A percentile compares a stretch with the other conserved stretches of the same genome.
Evolutionary conservation across 1,139 yeast genomes (phyloP).

Genomic region (Pichia sp.): DNA sequence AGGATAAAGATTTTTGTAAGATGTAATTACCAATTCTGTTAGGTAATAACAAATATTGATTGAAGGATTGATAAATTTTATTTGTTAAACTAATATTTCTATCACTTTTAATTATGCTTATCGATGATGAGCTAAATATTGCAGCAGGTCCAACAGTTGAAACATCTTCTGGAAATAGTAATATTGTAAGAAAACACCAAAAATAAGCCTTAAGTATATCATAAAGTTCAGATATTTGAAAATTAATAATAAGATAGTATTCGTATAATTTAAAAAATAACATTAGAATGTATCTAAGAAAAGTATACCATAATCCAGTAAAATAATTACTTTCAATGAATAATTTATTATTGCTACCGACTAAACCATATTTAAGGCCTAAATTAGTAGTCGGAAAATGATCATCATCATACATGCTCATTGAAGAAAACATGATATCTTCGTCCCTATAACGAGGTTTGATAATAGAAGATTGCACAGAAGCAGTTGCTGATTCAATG

Average conservation of each 20-base stretch:
- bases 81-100: not conserved
- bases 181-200: conserved; percentile 18
- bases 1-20: conserved; percentile 16
- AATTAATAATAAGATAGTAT: conserved; percentile 1
- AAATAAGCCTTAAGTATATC: conserved; percentile 6
- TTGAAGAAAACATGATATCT: conserved; percentile 21
- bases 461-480: conserved; percentile 24
- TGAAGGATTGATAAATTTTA: not conserved
- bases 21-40: conserved; percentile 20
- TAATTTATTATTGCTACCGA: conserved; percentile 18
- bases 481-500: conserved; percentile 8
- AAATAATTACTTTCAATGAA: conserved; percentile 8
- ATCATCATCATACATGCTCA: conserved; percentile 20
- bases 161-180: conserved; percentile 16
- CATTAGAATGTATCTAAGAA: conserved; percentile 10
- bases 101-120: not conserved
- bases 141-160: conserved; percentile 9
- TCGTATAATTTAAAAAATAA: conserved; percentile 10
- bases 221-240: not conserved
- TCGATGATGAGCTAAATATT: conserved; percentile 6
- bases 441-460: conserved; percentile 21
- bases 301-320: conserved; percentile 5
- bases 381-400: conserved; percentile 5
- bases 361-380: conserved; percentile 5
- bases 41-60: conserved; percentile 13